A percentile compares a stretch with the other conserved stretches of the same genome.
Evolutionary conservation across 2,329 filamentous ascomycete species (phyloP).

Genomic region (Albophoma yamanashiensis): DNA sequence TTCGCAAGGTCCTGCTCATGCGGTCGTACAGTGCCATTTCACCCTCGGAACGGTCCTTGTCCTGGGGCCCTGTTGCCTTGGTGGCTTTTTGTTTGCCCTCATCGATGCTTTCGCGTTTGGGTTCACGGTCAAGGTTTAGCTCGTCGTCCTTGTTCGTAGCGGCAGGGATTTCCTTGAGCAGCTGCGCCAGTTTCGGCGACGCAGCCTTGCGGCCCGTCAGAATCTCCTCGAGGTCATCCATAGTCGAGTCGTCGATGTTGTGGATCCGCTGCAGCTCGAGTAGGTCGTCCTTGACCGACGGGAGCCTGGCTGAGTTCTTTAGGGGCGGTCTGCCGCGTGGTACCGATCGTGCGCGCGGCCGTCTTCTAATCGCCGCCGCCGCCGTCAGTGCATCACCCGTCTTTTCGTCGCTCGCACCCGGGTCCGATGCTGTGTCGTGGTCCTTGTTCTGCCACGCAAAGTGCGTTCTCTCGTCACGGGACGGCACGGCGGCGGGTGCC

Average conservation of each 20-base stretch:
- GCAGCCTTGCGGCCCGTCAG: slow-evolving; percentile 25
- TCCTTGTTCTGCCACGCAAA: slow-evolving; percentile 12
- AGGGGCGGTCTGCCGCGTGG: slow-evolving; percentile 34
- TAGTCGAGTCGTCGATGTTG: slow-evolving; percentile 47
- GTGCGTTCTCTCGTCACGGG: slow-evolving; percentile 15
- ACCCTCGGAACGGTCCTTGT: slow-evolving; percentile 19
- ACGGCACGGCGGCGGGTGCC: slow-evolving; percentile 9
- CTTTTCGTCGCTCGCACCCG: slow-evolving; percentile 14
- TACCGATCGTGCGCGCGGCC: slow-evolving; percentile 23
- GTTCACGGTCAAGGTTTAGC: slow-evolving; percentile 5
- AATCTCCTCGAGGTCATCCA: slow-evolving; percentile 47
- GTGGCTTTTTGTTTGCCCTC: slow-evolving; percentile 1
- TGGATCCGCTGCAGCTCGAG: slow-evolving; percentile 39
- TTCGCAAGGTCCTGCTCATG: slow-evolving; percentile 42
- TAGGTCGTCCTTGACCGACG: slow-evolving; percentile 45
- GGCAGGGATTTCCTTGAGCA: slow-evolving; percentile 13
- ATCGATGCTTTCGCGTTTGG: slow-evolving; percentile 10
- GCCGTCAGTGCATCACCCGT: slow-evolving; percentile 7
- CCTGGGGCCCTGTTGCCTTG: slow-evolving; percentile 4
- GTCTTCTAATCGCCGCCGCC: slow-evolving; percentile 14
- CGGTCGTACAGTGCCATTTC: slow-evolving; percentile 35
- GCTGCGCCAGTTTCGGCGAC: slow-evolving; percentile 12
- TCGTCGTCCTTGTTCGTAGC: slow-evolving; percentile 8
- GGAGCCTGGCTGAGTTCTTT: slow-evolving; percentile 41
- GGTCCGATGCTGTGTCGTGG: slow-evolving; percentile 21